Evolutionary conservation across 352 stramenopile genomes (phyloP).

Genomic region (Phytophthora colocasiae): DNA sequence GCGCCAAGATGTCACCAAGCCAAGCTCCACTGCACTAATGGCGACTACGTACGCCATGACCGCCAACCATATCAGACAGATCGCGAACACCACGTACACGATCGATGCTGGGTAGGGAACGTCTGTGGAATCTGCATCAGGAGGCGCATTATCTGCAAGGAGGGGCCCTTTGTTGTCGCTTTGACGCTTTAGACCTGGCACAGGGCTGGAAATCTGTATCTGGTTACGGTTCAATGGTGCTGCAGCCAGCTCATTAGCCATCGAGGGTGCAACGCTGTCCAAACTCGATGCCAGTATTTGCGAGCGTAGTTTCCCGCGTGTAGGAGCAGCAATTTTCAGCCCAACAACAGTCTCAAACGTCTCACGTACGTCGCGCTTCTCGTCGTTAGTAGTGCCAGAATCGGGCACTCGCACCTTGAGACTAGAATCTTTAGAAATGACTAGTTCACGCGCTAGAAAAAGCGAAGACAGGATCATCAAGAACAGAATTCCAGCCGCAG

Average conservation of each 20-base stretch:
- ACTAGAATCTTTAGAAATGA: slow-evolving; percentile 71
- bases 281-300: slow-evolving; percentile 65
- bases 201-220: slow-evolving; percentile 6
- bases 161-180: background rate
- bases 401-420: slow-evolving; percentile 67
- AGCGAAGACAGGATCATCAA: slow-evolving; percentile 46
- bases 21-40: slow-evolving; percentile 54
- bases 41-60: slow-evolving; percentile 55
- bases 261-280: slow-evolving; percentile 55
- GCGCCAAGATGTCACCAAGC: slow-evolving; percentile 52
- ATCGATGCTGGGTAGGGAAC: slow-evolving; percentile 79
- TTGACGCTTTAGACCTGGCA: background rate
- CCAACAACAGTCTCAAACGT: slow-evolving; percentile 78
- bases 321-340: slow-evolving; percentile 73
- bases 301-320: slow-evolving; percentile 70
- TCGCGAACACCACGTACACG: slow-evolving; percentile 56
- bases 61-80: slow-evolving; percentile 50
- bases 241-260: slow-evolving; percentile 54
- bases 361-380: slow-evolving; percentile 45
- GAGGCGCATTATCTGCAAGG: background rate
- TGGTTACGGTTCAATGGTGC: slow-evolving; percentile 28
- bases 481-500: slow-evolving; percentile 47
- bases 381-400: slow-evolving; percentile 6
- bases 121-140: slow-evolving; percentile 18
- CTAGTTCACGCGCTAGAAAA: slow-evolving; percentile 68